A percentile compares a stretch with the other conserved stretches of the same genome.
phyloP scores from a whole-genome alignment of 2,329 filamentous ascomycete genomes.

The Furcasterigmium furcatum region DNA sequence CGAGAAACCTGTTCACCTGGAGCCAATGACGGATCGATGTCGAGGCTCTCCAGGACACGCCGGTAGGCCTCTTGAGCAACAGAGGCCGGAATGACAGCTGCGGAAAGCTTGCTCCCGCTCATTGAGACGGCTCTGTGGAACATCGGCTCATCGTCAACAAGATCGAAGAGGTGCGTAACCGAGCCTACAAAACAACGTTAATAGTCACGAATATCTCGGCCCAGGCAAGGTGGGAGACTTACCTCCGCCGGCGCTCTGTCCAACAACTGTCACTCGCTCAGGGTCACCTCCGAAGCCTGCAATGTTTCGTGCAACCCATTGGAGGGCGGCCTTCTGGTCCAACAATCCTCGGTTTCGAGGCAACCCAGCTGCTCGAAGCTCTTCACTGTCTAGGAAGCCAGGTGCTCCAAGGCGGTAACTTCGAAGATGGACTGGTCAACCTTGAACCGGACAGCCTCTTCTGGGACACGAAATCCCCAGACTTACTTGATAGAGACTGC shows the following conservation, averaged over 20 bases:
- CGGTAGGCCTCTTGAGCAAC: background rate
- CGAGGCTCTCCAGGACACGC: background rate
- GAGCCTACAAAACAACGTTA: background rate
- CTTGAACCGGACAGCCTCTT: no score
- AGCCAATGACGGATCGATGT: background rate
- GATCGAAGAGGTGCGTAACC: slow-evolving; percentile 1
- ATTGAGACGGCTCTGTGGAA: background rate
- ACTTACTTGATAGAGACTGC: slow-evolving; percentile 39
- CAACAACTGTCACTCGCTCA: slow-evolving; percentile 27
- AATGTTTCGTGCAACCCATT: slow-evolving; percentile 28
- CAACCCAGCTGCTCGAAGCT: slow-evolving; percentile 39
- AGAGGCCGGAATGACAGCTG: background rate
- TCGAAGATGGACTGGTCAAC: background rate
- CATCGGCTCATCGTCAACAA: background rate
- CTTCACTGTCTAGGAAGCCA: slow-evolving; percentile 45
- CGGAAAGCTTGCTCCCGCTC: background rate
- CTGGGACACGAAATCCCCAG: no score
- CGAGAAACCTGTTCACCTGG: background rate
- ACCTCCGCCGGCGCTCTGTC: slow-evolving; percentile 47
- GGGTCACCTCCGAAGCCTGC: slow-evolving; percentile 28
- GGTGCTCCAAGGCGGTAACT: slow-evolving; percentile 43
- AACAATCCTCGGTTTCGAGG: slow-evolving; percentile 39
- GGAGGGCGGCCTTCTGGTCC: slow-evolving; percentile 28
- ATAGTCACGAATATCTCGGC: background rate
- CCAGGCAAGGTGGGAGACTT: slow-evolving; percentile 9